These are phyloP conservation scores for Rutstroemia sydowiana DNA, from an alignment of 2,329 filamentous ascomycete genomes.

Conservation along the genomic window DNA sequence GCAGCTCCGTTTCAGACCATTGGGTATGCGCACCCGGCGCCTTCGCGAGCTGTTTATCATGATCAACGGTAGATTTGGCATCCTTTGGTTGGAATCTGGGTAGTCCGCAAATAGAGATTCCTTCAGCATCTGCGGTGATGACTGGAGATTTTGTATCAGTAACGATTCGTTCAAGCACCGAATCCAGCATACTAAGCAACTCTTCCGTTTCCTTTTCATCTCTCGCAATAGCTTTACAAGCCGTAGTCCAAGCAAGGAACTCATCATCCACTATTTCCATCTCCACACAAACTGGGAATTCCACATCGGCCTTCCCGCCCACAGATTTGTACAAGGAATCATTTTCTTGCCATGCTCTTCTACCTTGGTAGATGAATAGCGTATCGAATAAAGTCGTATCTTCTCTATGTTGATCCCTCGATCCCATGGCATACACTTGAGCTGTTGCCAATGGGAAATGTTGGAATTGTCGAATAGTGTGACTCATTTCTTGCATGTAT, in stretches of 20 bases:
- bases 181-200: slow-evolving; percentile 54
- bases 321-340: slow-evolving; percentile 23
- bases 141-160: slow-evolving; percentile 40
- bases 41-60: not conserved
- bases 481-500: slow-evolving; percentile 66
- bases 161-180: slow-evolving; percentile 50
- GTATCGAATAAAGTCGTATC: slow-evolving; percentile 51
- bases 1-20: slow-evolving; percentile 31
- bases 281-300: slow-evolving; percentile 78
- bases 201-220: slow-evolving; percentile 37
- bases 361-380: slow-evolving; percentile 59
- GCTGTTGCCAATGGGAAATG: slow-evolving; percentile 70
- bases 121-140: slow-evolving; percentile 43
- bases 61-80: not conserved
- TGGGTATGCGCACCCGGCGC: not conserved
- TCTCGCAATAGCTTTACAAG: slow-evolving; percentile 54
- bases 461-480: slow-evolving; percentile 61
- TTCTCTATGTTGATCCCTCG: slow-evolving; percentile 10
- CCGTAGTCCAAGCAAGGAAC: slow-evolving; percentile 60
- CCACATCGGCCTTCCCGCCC: slow-evolving; percentile 56
- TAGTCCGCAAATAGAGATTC: slow-evolving; percentile 61
- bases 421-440: slow-evolving; percentile 42
- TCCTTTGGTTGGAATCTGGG: slow-evolving; percentile 33
- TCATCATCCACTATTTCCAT: slow-evolving; percentile 54
- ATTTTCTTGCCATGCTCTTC: slow-evolving; percentile 22